Evolutionary conservation across 2,329 filamentous ascomycete species (phyloP), one percentile per base, ranked within the genome.

Genomic region (Dactylellina cionopaga): DNA sequence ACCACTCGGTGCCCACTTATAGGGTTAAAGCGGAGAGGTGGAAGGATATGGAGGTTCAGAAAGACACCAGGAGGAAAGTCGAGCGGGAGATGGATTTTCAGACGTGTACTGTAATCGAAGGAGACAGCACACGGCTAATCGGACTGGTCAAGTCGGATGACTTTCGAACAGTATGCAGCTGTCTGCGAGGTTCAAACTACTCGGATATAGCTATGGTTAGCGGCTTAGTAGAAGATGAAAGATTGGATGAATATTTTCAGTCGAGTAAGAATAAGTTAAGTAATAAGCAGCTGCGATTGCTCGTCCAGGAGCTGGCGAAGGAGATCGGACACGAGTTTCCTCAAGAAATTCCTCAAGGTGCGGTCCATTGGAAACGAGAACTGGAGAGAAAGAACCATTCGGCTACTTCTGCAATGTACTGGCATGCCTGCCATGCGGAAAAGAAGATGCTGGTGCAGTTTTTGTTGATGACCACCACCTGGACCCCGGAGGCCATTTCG

Each of bases 371-470:
- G 68, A 72, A 72, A 43, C 51, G 68, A 27, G 68, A 72, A 39
- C 24, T 72, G 35, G 44, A 65, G 13, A 43, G 59, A 7, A 65
- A 65, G n/a, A 72, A 59, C 15, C 43, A 54, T 6, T 39, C 68
- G 2, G 59, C 59, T 33, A 7, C 39, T 9, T 51, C 58, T n/a
- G 56, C 58, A 35, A 22, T 24, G 56, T 22, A 64, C 15, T 72
- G 68, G 68, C 46, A 46, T 19, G 68, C 68, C 22, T 65, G 59
- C 24, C 68, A 72, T 29, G 54, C 68, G 4, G 68, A 72, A 25
- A 72, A 72, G 39, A 72, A 72, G 27, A 72, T 72, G 59, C 31
- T 72, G 7, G 68, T 65, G 1, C 39, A 52, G 24, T 72, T 47
- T 33, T 27, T 72, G 22, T 43, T 65, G 6, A 59, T 65, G 59